Evolutionary conservation across 495 filamentous ascomycete species (phyloP).

Genomic region (Peziza echinospora): DNA sequence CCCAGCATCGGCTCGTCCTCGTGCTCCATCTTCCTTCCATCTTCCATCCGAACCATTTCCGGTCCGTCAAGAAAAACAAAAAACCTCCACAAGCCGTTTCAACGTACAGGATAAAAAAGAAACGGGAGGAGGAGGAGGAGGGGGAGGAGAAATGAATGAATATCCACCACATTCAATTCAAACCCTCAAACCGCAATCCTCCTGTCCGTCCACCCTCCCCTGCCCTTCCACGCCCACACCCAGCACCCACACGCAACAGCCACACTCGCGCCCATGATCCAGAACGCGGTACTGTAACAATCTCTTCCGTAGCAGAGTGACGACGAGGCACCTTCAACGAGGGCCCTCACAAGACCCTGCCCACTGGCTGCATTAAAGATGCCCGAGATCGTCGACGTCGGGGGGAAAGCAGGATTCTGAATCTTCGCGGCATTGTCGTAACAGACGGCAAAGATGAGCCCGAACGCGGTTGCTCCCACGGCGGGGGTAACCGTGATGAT

Average conservation of each 20-base stretch:
- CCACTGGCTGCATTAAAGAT: background rate
- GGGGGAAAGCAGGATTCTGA: no score
- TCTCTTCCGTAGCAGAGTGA: conserved; percentile 45
- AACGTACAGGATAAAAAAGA: no score
- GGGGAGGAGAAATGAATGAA: no score
- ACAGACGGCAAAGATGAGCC: conserved; percentile 53
- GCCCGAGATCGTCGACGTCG: background rate
- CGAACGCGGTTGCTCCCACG: conserved; percentile 64
- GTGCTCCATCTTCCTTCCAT: no score
- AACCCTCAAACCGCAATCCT: no score
- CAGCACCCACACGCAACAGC: conserved; percentile 58
- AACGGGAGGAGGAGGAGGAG: no score
- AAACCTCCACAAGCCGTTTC: no score
- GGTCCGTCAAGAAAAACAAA: no score
- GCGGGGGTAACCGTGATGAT: conserved; percentile 83
- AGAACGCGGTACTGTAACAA: conserved; percentile 62
- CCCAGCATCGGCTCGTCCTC: no score
- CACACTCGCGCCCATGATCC: conserved; percentile 56
- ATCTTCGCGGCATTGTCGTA: conserved; percentile 44
- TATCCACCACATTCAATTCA: no score
- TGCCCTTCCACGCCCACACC: conserved; percentile 66
- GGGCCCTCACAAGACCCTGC: background rate
- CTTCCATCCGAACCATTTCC: no score
- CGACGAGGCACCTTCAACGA: conserved; percentile 22
- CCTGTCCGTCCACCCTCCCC: no score